A percentile compares a stretch with the other conserved stretches of the same genome.
phyloP scores from a whole-genome alignment of 306 rosid genomes.

The Corylus avellana region DNA sequence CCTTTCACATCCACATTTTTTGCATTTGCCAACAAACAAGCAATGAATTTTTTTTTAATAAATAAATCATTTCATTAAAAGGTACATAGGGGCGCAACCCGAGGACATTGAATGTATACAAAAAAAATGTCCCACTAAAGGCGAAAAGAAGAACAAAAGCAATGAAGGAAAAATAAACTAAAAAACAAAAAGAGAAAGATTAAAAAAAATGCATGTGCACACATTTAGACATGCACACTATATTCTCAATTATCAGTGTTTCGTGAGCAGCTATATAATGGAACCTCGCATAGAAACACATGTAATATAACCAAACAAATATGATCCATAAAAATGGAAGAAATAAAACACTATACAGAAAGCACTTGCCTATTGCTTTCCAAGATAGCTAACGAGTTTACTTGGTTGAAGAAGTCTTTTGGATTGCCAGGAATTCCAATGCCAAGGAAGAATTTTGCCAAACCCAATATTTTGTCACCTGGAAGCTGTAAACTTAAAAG shows the following conservation, averaged over 20 bases:
- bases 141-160: too few species aligned
- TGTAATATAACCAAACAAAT: conserved; percentile 10
- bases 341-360: conserved; percentile 4
- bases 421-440: conserved; percentile 93
- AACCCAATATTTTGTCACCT: conserved; percentile 78
- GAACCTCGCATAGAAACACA: conserved; percentile 7
- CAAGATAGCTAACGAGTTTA: conserved; percentile 78
- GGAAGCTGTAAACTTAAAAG: conserved; percentile 65
- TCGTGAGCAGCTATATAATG: background rate
- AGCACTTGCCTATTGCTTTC: conserved; percentile 75
- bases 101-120: too few species aligned
- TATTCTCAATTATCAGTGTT: background rate
- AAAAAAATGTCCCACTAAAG: too few species aligned
- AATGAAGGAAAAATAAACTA: background rate
- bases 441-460: conserved; percentile 89
- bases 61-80: too few species aligned
- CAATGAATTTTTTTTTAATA: background rate
- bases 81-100: too few species aligned
- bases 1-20: background rate
- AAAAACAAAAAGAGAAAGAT: background rate
- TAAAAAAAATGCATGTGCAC: background rate
- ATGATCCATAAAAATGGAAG: conserved; percentile 6
- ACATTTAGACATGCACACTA: background rate
- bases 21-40: background rate
- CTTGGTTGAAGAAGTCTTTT: conserved; percentile 83